These are phyloP conservation scores for Zymoseptoria crescenta DNA, from an alignment of 2,329 filamentous ascomycete species.

Conservation along the genomic window DNA sequence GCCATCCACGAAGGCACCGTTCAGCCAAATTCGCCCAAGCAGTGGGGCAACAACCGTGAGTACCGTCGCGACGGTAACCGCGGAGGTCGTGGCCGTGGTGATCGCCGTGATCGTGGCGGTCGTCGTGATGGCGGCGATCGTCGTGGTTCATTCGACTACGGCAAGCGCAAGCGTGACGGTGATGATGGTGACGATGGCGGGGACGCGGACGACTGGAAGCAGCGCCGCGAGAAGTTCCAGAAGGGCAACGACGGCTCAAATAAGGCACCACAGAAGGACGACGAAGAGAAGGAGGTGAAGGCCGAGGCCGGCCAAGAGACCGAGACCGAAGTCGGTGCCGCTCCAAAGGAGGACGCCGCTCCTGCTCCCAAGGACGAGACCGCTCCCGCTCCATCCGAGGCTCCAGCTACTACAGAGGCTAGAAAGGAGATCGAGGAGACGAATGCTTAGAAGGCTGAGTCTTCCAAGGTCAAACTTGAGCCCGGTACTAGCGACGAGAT, in stretches of 20 bases:
- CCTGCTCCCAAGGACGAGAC: conserved; percentile 1
- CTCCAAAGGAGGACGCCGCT: conserved; percentile 3
- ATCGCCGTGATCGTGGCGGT: conserved; percentile 23
- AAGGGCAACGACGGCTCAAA: conserved; percentile 8
- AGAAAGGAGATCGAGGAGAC: conserved; percentile 5
- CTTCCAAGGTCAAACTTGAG: not conserved
- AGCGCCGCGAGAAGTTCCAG: conserved; percentile 18
- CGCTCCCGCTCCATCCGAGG: not conserved
- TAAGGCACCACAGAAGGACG: conserved; percentile 8
- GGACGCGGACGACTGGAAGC: conserved; percentile 19
- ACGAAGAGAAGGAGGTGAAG: conserved; percentile 10
- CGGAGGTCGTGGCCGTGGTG: conserved; percentile 25
- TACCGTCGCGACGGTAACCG: conserved; percentile 30
- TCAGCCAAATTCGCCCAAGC: conserved; percentile 25
- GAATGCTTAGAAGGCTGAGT: conserved; percentile 1
- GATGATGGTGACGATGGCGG: conserved; percentile 17
- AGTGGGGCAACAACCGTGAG: conserved; percentile 30
- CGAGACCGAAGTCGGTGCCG: conserved; percentile 8
- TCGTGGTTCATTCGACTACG: conserved; percentile 20
- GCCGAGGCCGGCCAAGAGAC: conserved; percentile 8
- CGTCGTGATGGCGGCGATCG: conserved; percentile 17
- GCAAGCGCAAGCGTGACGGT: conserved; percentile 18
- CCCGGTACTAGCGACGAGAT: not conserved
- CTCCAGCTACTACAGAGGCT: conserved; percentile 4
- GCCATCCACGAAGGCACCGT: conserved; percentile 38